phyloP scores from a whole-genome alignment of 768 basidiomycete genomes.

The Xanthoconium stramineum region DNA sequence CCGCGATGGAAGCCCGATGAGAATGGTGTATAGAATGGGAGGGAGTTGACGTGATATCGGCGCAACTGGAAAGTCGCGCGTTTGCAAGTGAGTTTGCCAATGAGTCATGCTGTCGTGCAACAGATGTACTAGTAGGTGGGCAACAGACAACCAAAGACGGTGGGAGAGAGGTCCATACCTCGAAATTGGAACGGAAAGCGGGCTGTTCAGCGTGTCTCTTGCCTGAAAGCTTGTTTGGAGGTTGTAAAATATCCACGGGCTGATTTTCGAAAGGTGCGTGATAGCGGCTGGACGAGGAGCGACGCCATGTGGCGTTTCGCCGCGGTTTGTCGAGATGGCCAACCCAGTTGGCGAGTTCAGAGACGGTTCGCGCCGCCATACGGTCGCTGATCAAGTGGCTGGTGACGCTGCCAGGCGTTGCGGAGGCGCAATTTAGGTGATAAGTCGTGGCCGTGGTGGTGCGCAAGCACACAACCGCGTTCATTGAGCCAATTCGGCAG shows the following conservation, averaged over 20 bases:
- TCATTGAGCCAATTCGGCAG: slow-evolving; percentile 1
- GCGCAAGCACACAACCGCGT: slow-evolving; percentile 9
- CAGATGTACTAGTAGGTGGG: slow-evolving; percentile 4
- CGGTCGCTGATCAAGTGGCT: not conserved
- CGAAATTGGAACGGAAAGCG: not conserved
- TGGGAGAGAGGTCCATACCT: slow-evolving; percentile 9
- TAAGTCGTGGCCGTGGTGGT: not conserved
- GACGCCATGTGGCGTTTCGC: slow-evolving; percentile 4
- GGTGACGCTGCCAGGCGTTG: not conserved
- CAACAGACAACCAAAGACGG: not conserved
- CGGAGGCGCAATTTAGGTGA: not conserved
- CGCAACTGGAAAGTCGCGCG: slow-evolving; percentile 2
- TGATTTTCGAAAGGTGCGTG: not conserved
- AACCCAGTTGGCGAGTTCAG: slow-evolving; percentile 20
- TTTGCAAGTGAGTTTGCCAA: not conserved
- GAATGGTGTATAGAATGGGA: slow-evolving; percentile 1
- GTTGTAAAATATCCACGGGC: not conserved
- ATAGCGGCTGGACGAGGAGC: slow-evolving; percentile 7
- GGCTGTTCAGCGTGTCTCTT: slow-evolving; percentile 9
- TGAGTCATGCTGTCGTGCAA: slow-evolving; percentile 12
- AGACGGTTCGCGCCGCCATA: slow-evolving; percentile 15
- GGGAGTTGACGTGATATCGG: slow-evolving; percentile 8
- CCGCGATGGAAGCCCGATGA: slow-evolving; percentile 11
- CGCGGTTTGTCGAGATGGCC: slow-evolving; percentile 9
- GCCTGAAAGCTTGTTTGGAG: not conserved